Evolutionary conservation across 2,329 filamentous ascomycete species (phyloP).

Genomic region (Stemphylium beticola): DNA sequence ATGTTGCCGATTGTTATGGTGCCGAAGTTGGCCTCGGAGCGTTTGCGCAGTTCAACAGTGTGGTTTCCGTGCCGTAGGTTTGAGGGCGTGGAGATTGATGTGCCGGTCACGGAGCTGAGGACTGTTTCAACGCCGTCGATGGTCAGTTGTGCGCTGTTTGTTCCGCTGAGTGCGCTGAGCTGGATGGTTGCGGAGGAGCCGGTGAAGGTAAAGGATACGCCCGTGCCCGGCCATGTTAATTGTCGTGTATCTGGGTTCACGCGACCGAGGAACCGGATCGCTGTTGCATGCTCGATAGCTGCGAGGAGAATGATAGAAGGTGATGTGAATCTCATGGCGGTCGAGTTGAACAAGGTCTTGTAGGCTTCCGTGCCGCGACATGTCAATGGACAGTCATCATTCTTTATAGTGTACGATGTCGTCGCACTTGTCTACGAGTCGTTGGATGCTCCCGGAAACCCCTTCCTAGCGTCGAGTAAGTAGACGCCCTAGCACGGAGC

Average conservation of each 20-base stretch:
- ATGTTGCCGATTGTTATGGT: conserved; percentile 41
- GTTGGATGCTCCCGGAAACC: too few species aligned
- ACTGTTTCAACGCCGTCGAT: conserved; percentile 38
- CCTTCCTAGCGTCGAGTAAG: too few species aligned
- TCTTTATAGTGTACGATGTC: too few species aligned
- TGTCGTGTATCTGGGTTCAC: conserved; percentile 53
- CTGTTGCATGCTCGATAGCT: conserved; percentile 1
- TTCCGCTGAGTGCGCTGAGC: conserved; percentile 40
- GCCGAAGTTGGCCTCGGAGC: conserved; percentile 47
- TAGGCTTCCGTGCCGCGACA: too few species aligned
- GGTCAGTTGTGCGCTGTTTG: conserved; percentile 44
- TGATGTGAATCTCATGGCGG: neutral
- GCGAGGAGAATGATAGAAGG: conserved; percentile 4
- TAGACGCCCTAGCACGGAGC: too few species aligned
- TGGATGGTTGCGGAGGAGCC: conserved; percentile 50
- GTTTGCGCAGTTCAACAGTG: conserved; percentile 49
- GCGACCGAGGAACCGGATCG: conserved; percentile 41
- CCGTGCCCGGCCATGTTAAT: conserved; percentile 55
- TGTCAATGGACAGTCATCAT: too few species aligned
- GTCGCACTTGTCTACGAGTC: too few species aligned
- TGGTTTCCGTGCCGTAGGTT: conserved; percentile 44
- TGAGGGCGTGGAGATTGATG: conserved; percentile 39
- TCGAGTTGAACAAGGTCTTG: neutral
- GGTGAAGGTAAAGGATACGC: conserved; percentile 51
- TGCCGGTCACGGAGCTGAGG: conserved; percentile 39